Evolutionary conservation across 2,329 filamentous ascomycete genomes (phyloP).

Genomic region (Penicillium sp.): DNA sequence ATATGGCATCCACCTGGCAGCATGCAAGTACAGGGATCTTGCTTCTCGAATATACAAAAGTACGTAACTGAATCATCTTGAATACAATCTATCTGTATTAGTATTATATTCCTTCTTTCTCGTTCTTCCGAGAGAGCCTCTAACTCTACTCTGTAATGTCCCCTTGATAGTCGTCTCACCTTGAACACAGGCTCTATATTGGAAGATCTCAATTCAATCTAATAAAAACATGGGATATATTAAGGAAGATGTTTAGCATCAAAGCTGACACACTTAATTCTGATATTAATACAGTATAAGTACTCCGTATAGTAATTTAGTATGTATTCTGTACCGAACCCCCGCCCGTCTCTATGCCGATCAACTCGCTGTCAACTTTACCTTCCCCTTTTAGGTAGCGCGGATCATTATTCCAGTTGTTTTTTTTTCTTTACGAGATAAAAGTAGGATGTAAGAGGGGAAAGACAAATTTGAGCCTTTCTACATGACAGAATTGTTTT

Average conservation of each 20-base stretch:
- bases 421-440: slow-evolving; percentile 2
- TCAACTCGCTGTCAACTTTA: not conserved
- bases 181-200: not conserved
- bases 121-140: not conserved
- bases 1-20: slow-evolving; percentile 4
- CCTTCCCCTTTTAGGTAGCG: not conserved
- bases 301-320: not conserved
- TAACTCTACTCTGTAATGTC: not conserved
- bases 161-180: not conserved
- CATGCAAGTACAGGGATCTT: slow-evolving; percentile 3
- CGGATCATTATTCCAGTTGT: slow-evolving; percentile 1
- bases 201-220: not conserved
- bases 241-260: not conserved
- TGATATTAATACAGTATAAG: not conserved
- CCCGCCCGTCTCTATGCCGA: not conserved
- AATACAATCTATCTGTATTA: not conserved
- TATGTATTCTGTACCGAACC: not conserved
- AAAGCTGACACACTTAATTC: not conserved
- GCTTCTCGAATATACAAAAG: not conserved
- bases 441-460: slow-evolving; percentile 13
- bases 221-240: not conserved
- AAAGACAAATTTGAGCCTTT: not conserved
- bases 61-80: not conserved
- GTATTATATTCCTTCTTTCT: not conserved
- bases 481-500: not conserved